Percentiles rank a stretch among this genome's conserved stretches.
These are phyloP conservation scores for Fusarium nisikadoi DNA, from an alignment of 2,329 filamentous ascomycete species.

Conservation along the genomic window DNA sequence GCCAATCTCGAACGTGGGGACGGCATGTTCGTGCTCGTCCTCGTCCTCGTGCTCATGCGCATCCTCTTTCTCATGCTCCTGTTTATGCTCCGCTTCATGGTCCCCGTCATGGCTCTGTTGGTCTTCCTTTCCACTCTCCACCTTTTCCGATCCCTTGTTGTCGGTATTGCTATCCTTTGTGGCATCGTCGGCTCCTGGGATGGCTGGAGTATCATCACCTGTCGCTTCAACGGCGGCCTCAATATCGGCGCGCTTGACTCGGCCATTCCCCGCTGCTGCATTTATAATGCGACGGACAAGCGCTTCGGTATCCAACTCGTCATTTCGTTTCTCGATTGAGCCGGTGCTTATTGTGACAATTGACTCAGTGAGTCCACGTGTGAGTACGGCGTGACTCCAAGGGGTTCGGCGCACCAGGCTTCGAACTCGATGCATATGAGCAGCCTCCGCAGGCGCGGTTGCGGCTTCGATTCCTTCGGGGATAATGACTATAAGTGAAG, in stretches of 20 bases:
- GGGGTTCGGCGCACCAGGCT: slow-evolving; percentile 49
- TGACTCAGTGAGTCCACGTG: slow-evolving; percentile 41
- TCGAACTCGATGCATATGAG: slow-evolving; percentile 52
- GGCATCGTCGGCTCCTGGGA: slow-evolving; percentile 19
- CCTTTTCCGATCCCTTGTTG: slow-evolving; percentile 16
- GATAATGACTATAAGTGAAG: slow-evolving; percentile 95
- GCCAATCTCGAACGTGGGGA: slow-evolving; percentile 82
- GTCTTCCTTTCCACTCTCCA: slow-evolving; percentile 25
- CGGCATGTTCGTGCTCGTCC: slow-evolving; percentile 48
- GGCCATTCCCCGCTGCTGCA: slow-evolving; percentile 1
- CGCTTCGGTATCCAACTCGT: slow-evolving; percentile 22
- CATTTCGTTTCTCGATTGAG: slow-evolving; percentile 3
- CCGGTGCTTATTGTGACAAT: slow-evolving; percentile 32
- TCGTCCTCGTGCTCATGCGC: slow-evolving; percentile 47
- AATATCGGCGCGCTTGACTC: slow-evolving; percentile 23
- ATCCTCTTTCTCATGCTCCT: slow-evolving; percentile 43
- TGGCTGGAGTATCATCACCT: slow-evolving; percentile 23
- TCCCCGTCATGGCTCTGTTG: slow-evolving; percentile 49
- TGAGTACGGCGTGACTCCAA: slow-evolving; percentile 42
- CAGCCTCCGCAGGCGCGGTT: slow-evolving; percentile 65
- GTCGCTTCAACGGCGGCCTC: slow-evolving; percentile 27
- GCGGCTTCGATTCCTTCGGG: slow-evolving; percentile 95
- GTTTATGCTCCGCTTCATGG: slow-evolving; percentile 47
- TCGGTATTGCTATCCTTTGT: slow-evolving; percentile 4
- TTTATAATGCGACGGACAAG: slow-evolving; percentile 32